Base-by-base conservation (phyloP, 2,329 filamentous ascomycete genomes). In the Alternaria tenuissima region DNA sequence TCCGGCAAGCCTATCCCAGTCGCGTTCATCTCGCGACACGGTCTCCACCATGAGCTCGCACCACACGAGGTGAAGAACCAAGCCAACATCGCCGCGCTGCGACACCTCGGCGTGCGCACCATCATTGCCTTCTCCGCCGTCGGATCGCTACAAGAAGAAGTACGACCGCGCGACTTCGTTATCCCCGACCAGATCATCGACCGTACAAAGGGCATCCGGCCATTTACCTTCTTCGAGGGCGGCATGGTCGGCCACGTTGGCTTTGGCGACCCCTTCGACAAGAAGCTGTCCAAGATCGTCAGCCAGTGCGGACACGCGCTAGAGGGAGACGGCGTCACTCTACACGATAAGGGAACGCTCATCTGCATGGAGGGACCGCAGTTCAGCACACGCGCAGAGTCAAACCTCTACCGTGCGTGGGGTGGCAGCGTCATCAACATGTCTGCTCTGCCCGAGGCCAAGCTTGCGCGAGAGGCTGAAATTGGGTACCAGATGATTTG, bases 331-430 rank as follows among this genome's bases (percentile, higher is more conserved):
- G 92, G 92, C 53, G 91, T 97, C 18, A 87, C 87, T 16, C 82
- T 98, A 69, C 95, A 99, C 79, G 89, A 92, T 70, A 89, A 87
- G 68, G 95, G 94, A 44, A 92, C 91, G 2, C 81, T 98, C 62
- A 85, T 99, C 71, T 97, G 94, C 83, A 99, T 99, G 91, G 95
- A 99, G 86, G 95, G 95, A n/a, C 95, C 95, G 20, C 93, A 97
- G 73, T 99, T 99, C 86, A 95, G 91, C 63, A 98, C 95, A 18
- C 93, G 95, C 64, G 94, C 95, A 59, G 95, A 99, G 82, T 95
- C 91, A 59, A 89, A 97, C 81, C 88, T 99, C 83, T 99, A 99
- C 85, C 92, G 95, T 70, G 85, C 88, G 62, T 97, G 93, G 92
- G 94, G 94, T 72, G 94, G 94, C 69, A 91, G 88, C 67, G 92